Evolutionary conservation across 1,284 basidiomycete genomes (phyloP), one percentile per base, ranked within the genome.

Genomic region (Microbotryum violaceum): DNA sequence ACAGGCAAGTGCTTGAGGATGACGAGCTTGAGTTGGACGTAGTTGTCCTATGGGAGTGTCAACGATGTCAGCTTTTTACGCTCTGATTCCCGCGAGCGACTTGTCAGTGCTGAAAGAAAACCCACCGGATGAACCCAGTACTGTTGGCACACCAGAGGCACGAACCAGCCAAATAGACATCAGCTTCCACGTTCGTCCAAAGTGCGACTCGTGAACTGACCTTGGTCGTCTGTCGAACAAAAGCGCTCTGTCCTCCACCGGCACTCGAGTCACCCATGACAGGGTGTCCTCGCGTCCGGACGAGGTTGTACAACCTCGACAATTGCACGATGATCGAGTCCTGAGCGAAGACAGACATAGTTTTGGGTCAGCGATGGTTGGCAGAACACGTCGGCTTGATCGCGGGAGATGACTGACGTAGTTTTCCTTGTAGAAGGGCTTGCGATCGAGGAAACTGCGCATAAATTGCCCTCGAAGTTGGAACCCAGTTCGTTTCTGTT

Each of bases 191-290:
- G 4, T 27, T 27, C 27, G 27, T 42, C 16, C 37, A 12, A 42
- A 42, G 12, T 42, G 14, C 37, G 37, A 6, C 4, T 16, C 12
- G 5, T 6, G 16, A 42, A 42, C 37, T 12, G 37, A 42, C 37
- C 37, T 98, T 98, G 20, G 94, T 98, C 45, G 94, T 98, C 76
- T 96, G 92, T 55, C 94, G 80, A 12, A 97, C 91, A 72, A 98
- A 98, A 0, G 94, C 96, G 71, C 89, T 94, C 78, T 98, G 94
- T 67, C 79, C 88, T 2, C 94, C 94, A 56, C 94, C 94, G 2
- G 94, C 94, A 70, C 87, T 87, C 9, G 91, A 84, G 74, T 98
- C 96, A 21, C 94, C 94, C 65, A 89, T 83, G 2, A 94, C 85
- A 4, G 94, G 94, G 74, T 97, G 88, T 0, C 94, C 94, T 61